A percentile compares a stretch with the other conserved stretches of the same genome.
phyloP scores from a whole-genome alignment of 805 yeast species.

The Clavispora vitiphila region DNA sequence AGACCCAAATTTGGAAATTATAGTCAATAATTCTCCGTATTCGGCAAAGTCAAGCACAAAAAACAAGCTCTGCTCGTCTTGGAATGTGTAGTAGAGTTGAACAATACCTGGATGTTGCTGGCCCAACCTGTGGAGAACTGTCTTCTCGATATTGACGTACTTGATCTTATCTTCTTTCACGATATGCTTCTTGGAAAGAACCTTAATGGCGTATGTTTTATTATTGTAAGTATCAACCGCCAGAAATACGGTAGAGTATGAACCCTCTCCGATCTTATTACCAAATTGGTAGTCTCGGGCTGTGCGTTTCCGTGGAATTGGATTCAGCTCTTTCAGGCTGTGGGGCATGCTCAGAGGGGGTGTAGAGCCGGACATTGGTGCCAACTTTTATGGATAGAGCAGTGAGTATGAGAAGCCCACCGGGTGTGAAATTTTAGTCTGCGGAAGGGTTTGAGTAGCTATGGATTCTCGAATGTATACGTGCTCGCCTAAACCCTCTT shows the following conservation, averaged over 20 bases:
- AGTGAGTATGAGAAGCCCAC: neutral
- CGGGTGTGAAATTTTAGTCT: neutral
- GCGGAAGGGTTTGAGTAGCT: neutral
- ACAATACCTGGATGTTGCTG: constrained; percentile 91
- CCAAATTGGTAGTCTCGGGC: constrained; percentile 89
- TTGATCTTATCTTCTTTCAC: constrained; percentile 92
- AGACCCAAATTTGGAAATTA: constrained; percentile 74
- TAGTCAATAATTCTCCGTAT: constrained; percentile 84
- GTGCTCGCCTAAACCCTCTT: neutral
- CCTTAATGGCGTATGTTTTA: constrained; percentile 83
- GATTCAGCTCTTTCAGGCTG: neutral
- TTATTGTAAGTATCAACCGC: constrained; percentile 74
- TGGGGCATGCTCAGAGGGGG: neutral
- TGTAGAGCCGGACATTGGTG: neutral
- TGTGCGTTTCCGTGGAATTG: constrained; percentile 24
- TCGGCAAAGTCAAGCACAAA: constrained; percentile 93
- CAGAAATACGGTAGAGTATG: constrained; percentile 88
- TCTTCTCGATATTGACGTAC: constrained; percentile 92
- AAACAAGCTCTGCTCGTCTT: constrained; percentile 80
- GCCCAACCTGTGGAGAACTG: constrained; percentile 80
- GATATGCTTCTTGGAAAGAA: constrained; percentile 86
- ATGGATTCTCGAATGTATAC: neutral
- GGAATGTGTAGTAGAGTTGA: constrained; percentile 88
- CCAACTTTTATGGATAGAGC: too few species aligned
- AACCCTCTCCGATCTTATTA: constrained; percentile 87